Evolutionary conservation across 1,284 basidiomycete species (phyloP).

Genomic region (Puccinia horiana): DNA sequence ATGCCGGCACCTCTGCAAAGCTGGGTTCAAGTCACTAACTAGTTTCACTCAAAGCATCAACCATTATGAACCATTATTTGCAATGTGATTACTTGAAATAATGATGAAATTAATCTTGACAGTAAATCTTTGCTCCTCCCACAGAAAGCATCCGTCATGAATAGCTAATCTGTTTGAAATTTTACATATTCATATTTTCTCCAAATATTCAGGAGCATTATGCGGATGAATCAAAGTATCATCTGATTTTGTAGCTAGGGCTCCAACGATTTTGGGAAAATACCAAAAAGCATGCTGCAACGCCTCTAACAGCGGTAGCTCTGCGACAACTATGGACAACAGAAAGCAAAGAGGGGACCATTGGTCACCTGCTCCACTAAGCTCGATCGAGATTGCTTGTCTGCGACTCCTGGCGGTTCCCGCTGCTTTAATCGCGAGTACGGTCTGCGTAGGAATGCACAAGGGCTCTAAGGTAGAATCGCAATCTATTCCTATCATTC

Average conservation of each 20-base stretch:
- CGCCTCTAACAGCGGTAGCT: conserved; percentile 21
- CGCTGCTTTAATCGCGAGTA: conserved; percentile 59
- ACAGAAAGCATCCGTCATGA: not conserved
- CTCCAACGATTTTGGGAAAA: conserved; percentile 55
- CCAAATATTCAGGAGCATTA: conserved; percentile 57
- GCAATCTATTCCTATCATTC: not conserved
- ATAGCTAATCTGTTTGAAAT: conserved; percentile 18
- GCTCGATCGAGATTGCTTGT: conserved; percentile 60
- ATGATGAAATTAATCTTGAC: not conserved
- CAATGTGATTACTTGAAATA: not conserved
- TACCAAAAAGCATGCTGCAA: not conserved
- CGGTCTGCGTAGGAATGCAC: conserved; percentile 57
- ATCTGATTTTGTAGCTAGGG: conserved; percentile 58
- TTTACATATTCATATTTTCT: not conserved
- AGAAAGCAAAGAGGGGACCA: not conserved
- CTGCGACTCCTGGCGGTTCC: conserved; percentile 59
- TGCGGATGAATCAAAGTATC: conserved; percentile 59
- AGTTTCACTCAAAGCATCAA: not conserved
- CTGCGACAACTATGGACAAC: not conserved
- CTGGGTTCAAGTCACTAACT: not conserved
- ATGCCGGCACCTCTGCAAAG: not conserved
- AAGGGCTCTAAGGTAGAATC: conserved; percentile 55
- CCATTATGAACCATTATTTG: not conserved
- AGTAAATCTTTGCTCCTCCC: not conserved
- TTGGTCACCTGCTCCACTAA: conserved; percentile 52